These are phyloP conservation scores for Microsporum canis DNA, from an alignment of 2,329 filamentous ascomycete species.

Conservation along the genomic window DNA sequence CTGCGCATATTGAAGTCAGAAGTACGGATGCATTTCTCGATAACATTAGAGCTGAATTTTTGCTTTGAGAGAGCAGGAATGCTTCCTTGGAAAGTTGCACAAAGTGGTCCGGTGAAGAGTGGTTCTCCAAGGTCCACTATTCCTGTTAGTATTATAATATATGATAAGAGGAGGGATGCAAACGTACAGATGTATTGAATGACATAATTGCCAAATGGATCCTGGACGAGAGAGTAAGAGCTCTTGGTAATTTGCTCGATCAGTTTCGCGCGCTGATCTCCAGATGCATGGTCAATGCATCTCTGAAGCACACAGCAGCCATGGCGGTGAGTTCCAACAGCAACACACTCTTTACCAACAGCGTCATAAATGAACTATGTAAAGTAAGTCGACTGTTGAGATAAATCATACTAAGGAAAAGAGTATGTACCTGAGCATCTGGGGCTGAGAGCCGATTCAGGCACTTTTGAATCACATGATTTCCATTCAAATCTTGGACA, in stretches of 20 bases:
- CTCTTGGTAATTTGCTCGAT: constrained; percentile 79
- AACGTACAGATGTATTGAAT: constrained; percentile 73
- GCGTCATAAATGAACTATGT: constrained; percentile 80
- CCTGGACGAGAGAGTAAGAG: constrained; percentile 81
- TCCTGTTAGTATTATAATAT: background rate
- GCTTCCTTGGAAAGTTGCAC: constrained; percentile 65
- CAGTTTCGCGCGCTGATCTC: constrained; percentile 75
- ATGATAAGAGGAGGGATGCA: background rate
- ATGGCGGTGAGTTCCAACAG: constrained; percentile 91
- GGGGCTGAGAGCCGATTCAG: constrained; percentile 78
- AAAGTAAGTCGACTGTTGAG: constrained; percentile 6
- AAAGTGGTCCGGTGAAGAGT: constrained; percentile 78
- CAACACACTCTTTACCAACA: constrained; percentile 73
- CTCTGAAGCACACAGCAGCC: constrained; percentile 96
- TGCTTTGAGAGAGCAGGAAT: constrained; percentile 68
- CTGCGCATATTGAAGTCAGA: constrained; percentile 63
- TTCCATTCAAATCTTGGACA: constrained; percentile 95
- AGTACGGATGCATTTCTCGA: constrained; percentile 90
- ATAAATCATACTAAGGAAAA: background rate
- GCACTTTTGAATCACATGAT: constrained; percentile 98
- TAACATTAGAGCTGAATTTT: constrained; percentile 98
- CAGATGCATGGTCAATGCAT: constrained; percentile 93
- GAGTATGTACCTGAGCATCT: constrained; percentile 53
- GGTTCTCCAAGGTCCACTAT: constrained; percentile 72
- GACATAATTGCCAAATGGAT: constrained; percentile 97